These are phyloP conservation scores for Ciborinia camelliae DNA, from an alignment of 2,329 filamentous ascomycete species.

Conservation along the genomic window DNA sequence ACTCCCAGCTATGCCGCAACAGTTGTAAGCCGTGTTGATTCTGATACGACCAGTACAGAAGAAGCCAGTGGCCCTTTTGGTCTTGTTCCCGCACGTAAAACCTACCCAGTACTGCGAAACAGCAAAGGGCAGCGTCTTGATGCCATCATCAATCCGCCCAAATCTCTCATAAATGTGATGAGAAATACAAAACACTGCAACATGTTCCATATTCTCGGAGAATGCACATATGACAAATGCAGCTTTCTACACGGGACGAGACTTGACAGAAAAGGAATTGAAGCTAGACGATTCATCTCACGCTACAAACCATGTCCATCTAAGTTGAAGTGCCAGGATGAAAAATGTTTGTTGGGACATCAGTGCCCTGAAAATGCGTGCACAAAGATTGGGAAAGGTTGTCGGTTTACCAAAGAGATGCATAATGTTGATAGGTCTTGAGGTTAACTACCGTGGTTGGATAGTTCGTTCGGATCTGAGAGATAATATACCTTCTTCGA, in stretches of 20 bases:
- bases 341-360: constrained; percentile 20
- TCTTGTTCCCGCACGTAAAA: background rate
- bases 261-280: constrained; percentile 21
- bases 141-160: constrained; percentile 16
- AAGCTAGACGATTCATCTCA: constrained; percentile 21
- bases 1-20: constrained; percentile 17
- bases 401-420: constrained; percentile 21
- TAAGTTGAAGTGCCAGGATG: constrained; percentile 20
- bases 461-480: constrained; percentile 1
- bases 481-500: background rate
- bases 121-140: constrained; percentile 23
- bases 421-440: constrained; percentile 22
- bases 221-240: constrained; percentile 8
- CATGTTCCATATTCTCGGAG: background rate
- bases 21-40: background rate
- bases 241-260: constrained; percentile 19
- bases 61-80: background rate
- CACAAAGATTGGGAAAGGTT: constrained; percentile 19
- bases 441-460: constrained; percentile 16
- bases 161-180: constrained; percentile 18
- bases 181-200: constrained; percentile 1
- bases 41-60: background rate
- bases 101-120: constrained; percentile 6
- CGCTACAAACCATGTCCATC: constrained; percentile 20
- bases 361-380: constrained; percentile 21